Evolutionary conservation across 371 early-diverging fungal species (phyloP).

Genomic region (Mucor irregularis): DNA sequence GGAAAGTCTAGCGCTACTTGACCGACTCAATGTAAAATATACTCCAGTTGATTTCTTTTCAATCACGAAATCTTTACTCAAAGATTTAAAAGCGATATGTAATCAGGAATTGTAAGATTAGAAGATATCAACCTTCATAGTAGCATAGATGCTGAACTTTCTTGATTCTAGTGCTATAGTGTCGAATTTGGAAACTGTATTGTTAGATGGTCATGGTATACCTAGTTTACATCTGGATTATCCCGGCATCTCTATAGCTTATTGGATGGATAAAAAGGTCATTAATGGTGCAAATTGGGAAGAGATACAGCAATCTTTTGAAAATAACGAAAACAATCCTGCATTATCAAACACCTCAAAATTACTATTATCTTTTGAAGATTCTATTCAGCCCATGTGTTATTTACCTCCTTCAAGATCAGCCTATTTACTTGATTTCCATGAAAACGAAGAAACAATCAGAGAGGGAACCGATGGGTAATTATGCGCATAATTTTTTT

Average conservation of each 20-base stretch:
- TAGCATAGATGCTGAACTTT: too few species aligned
- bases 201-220: slow-evolving; percentile 59
- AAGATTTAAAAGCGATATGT: slow-evolving; percentile 41
- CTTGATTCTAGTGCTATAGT: background rate
- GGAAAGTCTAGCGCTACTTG: slow-evolving; percentile 51
- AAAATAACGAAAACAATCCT: slow-evolving; percentile 15
- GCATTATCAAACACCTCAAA: slow-evolving; percentile 15
- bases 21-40: slow-evolving; percentile 54
- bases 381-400: slow-evolving; percentile 23
- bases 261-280: slow-evolving; percentile 49
- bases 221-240: slow-evolving; percentile 50
- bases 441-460: slow-evolving; percentile 34
- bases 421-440: slow-evolving; percentile 29
- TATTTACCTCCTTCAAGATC: slow-evolving; percentile 30
- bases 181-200: slow-evolving; percentile 34
- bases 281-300: slow-evolving; percentile 45
- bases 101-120: slow-evolving; percentile 45
- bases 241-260: slow-evolving; percentile 58
- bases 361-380: slow-evolving; percentile 41
- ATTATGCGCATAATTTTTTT: background rate
- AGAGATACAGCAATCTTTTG: slow-evolving; percentile 16
- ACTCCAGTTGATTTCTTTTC: slow-evolving; percentile 55
- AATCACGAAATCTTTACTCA: slow-evolving; percentile 42
- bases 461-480: slow-evolving; percentile 24
- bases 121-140: background rate